Percentiles rank a stretch among this genome's conserved stretches.
phyloP scores from a whole-genome alignment of 768 basidiomycete species.

The Russula vinacea region DNA sequence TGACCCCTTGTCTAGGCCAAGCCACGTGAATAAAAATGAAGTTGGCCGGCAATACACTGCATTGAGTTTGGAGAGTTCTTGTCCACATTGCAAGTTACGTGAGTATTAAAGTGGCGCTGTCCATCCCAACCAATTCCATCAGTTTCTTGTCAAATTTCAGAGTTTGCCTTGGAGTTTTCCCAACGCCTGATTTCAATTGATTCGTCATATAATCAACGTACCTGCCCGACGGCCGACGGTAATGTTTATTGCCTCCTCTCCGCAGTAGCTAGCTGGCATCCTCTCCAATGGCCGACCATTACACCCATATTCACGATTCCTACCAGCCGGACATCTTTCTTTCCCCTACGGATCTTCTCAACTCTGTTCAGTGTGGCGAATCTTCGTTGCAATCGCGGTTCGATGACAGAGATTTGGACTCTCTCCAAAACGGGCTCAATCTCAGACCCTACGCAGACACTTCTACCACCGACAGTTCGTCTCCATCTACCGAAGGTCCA shows the following conservation, averaged over 20 bases:
- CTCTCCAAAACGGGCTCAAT: neutral
- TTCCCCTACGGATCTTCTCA: neutral
- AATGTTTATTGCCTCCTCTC: neutral
- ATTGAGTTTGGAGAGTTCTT: too few species aligned
- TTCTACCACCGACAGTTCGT: constrained; percentile 8
- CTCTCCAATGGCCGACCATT: constrained; percentile 8
- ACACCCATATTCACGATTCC: neutral
- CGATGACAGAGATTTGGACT: neutral
- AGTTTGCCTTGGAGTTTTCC: neutral
- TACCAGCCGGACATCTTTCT: neutral
- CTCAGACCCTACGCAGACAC: constrained; percentile 5
- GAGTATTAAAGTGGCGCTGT: neutral
- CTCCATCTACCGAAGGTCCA: constrained; percentile 5
- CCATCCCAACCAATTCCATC: constrained; percentile 9
- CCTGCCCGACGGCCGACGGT: neutral
- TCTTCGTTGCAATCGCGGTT: neutral
- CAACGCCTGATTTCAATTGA: constrained; percentile 7
- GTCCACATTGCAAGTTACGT: too few species aligned
- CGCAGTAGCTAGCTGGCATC: neutral
- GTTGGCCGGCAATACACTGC: too few species aligned
- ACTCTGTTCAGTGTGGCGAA: neutral
- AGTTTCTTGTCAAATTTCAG: too few species aligned
- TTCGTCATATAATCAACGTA: neutral
- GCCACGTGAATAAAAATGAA: too few species aligned
- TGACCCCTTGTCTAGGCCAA: too few species aligned